Percentiles rank a stretch among this genome's conserved stretches.
phyloP scores from a whole-genome alignment of 139 green algal genomes.

The Dunaliella sp. region DNA sequence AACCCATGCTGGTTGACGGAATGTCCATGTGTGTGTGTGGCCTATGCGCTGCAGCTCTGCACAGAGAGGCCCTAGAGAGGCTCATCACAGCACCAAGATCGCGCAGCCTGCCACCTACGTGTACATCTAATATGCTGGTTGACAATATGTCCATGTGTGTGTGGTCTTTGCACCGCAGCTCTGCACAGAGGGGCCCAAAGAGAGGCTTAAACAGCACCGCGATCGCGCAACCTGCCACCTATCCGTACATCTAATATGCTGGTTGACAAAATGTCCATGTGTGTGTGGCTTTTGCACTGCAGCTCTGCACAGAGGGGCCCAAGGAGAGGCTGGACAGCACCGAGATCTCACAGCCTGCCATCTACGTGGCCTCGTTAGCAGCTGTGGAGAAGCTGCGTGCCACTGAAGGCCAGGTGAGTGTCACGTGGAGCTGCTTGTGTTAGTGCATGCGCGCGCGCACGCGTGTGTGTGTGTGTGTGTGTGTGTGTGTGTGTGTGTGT shows the following conservation, averaged over 20 bases:
- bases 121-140: no score
- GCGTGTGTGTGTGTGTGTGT: no score
- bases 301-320: constrained; percentile 75
- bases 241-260: no score
- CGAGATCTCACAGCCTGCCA: constrained; percentile 92
- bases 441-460: no score
- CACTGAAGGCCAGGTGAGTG: constrained; percentile 62
- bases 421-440: no score
- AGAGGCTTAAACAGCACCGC: constrained; percentile 95
- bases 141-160: no score
- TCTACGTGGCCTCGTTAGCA: constrained; percentile 94
- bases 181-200: constrained; percentile 84
- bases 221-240: constrained; percentile 96
- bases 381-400: constrained; percentile 92
- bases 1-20: no score
- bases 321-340: constrained; percentile 97
- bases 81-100: constrained; percentile 91
- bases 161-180: no score
- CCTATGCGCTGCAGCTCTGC: constrained; percentile 40
- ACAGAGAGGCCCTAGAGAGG: constrained; percentile 90
- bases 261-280: no score
- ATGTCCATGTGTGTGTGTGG: neutral
- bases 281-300: neutral
- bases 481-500: no score
- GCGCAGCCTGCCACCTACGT: constrained; percentile 99